Evolutionary conservation across 495 filamentous ascomycete genomes (phyloP).

Genomic region (Cladorrhinum samala): DNA sequence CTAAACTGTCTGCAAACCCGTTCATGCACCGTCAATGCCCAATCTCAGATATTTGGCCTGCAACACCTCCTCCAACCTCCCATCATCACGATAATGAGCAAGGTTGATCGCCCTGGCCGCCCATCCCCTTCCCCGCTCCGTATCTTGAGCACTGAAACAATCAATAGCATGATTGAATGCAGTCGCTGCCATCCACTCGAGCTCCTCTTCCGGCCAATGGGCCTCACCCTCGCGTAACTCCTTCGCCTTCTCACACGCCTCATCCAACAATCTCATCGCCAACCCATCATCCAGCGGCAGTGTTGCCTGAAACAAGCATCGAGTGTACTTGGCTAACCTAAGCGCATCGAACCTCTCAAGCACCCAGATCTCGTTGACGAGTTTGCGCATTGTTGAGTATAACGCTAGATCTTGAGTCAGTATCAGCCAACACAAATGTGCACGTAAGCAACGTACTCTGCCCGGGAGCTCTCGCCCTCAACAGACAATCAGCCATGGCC

Average conservation of each 20-base stretch:
- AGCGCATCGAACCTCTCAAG: conserved; percentile 44
- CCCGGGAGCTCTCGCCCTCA: conserved; percentile 49
- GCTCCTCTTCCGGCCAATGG: conserved; percentile 60
- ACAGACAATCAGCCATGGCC: conserved; percentile 54
- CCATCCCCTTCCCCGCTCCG: conserved; percentile 57
- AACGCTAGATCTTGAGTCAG: conserved; percentile 27
- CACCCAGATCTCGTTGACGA: conserved; percentile 58
- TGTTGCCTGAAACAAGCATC: conserved; percentile 63
- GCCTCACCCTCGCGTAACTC: conserved; percentile 36
- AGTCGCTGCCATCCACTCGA: conserved; percentile 69
- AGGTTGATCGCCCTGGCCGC: conserved; percentile 59
- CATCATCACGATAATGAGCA: conserved; percentile 50
- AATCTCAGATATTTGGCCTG: conserved; percentile 49
- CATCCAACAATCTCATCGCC: conserved; percentile 52
- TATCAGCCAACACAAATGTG: not conserved
- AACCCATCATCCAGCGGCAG: conserved; percentile 39
- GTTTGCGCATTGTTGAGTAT: conserved; percentile 49
- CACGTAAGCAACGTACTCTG: conserved; percentile 28
- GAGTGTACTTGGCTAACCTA: conserved; percentile 63
- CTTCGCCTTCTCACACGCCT: conserved; percentile 46
- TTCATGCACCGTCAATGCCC: too few species aligned
- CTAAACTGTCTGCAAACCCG: too few species aligned
- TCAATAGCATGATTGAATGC: conserved; percentile 75
- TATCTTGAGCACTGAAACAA: conserved; percentile 53
- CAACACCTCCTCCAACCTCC: conserved; percentile 45